Evolutionary conservation across 164 flowering plant genomes (phyloP).

Genomic region (Cinnamomum chago): DNA sequence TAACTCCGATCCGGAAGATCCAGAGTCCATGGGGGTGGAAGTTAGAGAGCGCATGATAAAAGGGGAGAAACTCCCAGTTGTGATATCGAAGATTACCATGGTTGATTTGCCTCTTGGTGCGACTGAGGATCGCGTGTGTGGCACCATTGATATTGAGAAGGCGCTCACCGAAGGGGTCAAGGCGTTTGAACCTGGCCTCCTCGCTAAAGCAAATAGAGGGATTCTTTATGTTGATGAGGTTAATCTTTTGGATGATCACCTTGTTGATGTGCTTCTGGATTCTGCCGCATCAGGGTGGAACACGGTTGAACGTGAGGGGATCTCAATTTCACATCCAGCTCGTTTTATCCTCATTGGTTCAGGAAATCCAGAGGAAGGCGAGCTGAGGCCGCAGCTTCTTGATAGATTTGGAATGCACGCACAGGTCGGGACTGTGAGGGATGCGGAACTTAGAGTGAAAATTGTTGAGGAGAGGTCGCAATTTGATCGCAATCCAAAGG

Average conservation of each 20-base stretch:
- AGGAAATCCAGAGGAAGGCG: constrained; percentile 98
- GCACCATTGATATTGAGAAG: constrained; percentile 94
- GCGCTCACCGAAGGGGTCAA: constrained; percentile 95
- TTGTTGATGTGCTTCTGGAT: constrained; percentile 87
- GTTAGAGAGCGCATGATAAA: constrained; percentile 56
- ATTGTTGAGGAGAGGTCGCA: constrained; percentile 93
- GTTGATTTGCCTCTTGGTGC: constrained; percentile 97
- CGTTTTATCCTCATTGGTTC: constrained; percentile 92
- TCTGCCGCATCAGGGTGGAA: constrained; percentile 99
- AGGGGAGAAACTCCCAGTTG: constrained; percentile 53
- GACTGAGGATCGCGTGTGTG: constrained; percentile 95
- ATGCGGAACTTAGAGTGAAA: constrained; percentile 93
- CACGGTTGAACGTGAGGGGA: constrained; percentile 95
- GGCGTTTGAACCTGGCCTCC: constrained; percentile 97
- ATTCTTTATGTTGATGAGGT: constrained; percentile 98
- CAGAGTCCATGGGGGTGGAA: constrained; percentile 83
- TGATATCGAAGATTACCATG: constrained; percentile 80
- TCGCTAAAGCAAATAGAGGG: constrained; percentile 91
- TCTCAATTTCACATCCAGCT: constrained; percentile 98
- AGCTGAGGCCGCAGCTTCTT: constrained; percentile 94
- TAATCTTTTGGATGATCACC: constrained; percentile 87
- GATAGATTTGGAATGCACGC: constrained; percentile 99
- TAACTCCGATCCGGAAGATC: constrained; percentile 91
- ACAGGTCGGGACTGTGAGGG: constrained; percentile 93
- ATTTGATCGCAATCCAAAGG: constrained; percentile 80